Conservation (phyloP, 1,284 basidiomycete genomes). For the Puccinia polysora region DNA sequence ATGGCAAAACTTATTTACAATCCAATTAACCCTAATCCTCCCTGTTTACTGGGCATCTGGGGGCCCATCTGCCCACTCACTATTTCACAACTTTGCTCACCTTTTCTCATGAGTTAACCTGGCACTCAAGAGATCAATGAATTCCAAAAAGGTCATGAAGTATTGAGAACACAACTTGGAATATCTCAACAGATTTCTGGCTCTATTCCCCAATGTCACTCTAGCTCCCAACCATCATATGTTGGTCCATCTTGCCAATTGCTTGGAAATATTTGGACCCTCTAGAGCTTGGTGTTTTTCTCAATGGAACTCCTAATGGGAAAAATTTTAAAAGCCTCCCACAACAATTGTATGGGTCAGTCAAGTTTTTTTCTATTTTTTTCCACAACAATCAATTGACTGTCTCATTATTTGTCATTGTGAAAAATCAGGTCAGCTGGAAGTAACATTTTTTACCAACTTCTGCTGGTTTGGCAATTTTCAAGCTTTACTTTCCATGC, state of each 20-base stretch:
- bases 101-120: background rate
- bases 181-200: background rate
- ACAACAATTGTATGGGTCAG: background rate
- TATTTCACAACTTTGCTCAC: conserved; percentile 8
- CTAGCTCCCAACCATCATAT: conserved; percentile 8
- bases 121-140: background rate
- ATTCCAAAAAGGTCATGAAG: background rate
- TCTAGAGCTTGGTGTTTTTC: background rate
- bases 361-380: background rate
- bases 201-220: background rate
- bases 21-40: conserved; percentile 30
- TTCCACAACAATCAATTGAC: background rate
- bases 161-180: background rate
- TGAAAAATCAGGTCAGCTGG: conserved; percentile 10
- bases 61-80: background rate
- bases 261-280: background rate
- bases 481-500: background rate
- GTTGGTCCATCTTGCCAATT: background rate
- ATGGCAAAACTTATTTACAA: conserved; percentile 26
- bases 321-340: background rate
- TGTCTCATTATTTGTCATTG: background rate
- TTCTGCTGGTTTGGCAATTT: background rate
- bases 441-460: conserved; percentile 11
- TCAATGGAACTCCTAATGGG: conserved; percentile 1
- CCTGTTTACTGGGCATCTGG: background rate